Base-by-base conservation (phyloP, 2,329 filamentous ascomycete species). In the Myriangium duriaei region DNA sequence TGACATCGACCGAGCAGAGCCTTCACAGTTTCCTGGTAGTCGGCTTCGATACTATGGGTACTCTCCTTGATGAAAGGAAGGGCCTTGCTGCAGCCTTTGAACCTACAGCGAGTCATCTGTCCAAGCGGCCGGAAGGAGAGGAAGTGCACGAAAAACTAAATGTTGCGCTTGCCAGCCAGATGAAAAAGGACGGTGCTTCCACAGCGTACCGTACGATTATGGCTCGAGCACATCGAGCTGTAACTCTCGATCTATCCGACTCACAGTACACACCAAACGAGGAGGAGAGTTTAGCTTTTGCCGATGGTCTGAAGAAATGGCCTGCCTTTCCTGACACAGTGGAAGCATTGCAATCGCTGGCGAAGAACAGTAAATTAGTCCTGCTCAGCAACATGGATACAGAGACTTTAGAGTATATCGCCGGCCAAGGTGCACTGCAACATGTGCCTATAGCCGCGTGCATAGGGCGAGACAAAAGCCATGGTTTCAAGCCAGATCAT, bases 301-400 rank as follows among this genome's bases (percentile, higher is more conserved):
- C 35, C 7, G 12, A 31, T 7, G 26, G 24, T 5, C 35, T 37
- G 13, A 28, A 24, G 3, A 17, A 30, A 2, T 37, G 35, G 35
- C 35, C 35, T 16, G 26, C 28, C n/a, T 37, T 24, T 17, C 15
- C 26, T 7, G 35, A 37, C 14, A 37, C 26, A 3, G 26, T 37
- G 10, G 26, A 10, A 11, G 26, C 35, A 12, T 11, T 37, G 35
- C 15, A 37, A 12, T 11, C 13, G 3, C 35, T 37, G 11, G 14
- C 35, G 13, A 11, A 11, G 10, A 13, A 31, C 1, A 37, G 35
- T 28, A 19, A 37, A 15, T 14, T 37, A 17, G 16, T 31, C 9
- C 28, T 37, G 26, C 17, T 37, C 15, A 37, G 35, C 35, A 37
- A 37, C 35, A 37, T 37, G 35, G 35, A 37, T 12, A 37, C 35